Percentiles rank a stretch among this genome's conserved stretches.
Evolutionary conservation across 1,284 basidiomycete genomes (phyloP).

Genomic region (Melanopsichium pennsylvanicum): DNA sequence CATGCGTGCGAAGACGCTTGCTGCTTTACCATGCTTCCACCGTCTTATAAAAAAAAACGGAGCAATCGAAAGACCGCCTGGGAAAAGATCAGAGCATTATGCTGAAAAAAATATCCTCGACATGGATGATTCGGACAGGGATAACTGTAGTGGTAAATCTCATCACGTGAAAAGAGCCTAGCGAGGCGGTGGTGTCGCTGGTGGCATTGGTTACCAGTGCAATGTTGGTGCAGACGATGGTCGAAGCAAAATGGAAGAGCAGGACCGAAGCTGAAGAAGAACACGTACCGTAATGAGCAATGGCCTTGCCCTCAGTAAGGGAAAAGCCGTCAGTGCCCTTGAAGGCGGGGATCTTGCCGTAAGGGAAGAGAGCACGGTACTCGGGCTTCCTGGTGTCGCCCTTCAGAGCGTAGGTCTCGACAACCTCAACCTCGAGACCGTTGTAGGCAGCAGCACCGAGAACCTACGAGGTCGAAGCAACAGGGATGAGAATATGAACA

Average conservation of each 20-base stretch:
- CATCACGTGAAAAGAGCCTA: conserved; percentile 65
- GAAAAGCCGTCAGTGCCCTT: conserved; percentile 80
- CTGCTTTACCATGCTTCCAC: neutral
- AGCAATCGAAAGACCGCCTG: neutral
- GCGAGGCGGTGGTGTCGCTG: conserved; percentile 5
- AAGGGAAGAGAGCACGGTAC: conserved; percentile 58
- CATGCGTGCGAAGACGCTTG: neutral
- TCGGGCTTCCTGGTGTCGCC: conserved; percentile 61
- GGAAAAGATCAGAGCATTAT: conserved; percentile 49
- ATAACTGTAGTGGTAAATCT: conserved; percentile 66
- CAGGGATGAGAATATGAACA: too few species aligned
- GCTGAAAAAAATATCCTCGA: conserved; percentile 69
- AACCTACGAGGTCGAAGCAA: conserved; percentile 1
- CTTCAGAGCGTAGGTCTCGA: conserved; percentile 31
- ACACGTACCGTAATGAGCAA: conserved; percentile 86
- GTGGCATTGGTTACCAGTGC: neutral
- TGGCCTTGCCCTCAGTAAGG: conserved; percentile 80
- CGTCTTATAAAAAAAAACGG: neutral
- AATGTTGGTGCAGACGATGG: neutral
- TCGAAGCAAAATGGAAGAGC: too few species aligned
- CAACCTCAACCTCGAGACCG: conserved; percentile 60
- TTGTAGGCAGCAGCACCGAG: conserved; percentile 62
- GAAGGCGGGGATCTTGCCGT: conserved; percentile 75
- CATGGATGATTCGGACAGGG: conserved; percentile 68
- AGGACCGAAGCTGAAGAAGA: too few species aligned